Evolutionary conservation across 2,329 filamentous ascomycete species (phyloP).

Genomic region (Rhynchosporium agropyri): DNA sequence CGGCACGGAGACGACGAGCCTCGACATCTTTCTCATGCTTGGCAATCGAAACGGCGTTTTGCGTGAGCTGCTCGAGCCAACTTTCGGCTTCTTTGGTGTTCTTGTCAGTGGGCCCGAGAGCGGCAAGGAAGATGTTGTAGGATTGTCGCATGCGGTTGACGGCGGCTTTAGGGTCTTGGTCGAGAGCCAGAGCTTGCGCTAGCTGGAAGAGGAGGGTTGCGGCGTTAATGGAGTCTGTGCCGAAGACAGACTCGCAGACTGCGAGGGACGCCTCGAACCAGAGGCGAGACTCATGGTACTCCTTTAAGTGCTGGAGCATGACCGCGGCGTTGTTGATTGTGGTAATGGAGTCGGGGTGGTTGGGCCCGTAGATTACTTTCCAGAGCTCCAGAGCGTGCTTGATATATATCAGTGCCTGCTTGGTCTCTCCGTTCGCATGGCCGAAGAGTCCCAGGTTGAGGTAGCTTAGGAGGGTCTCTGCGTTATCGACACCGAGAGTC

Average conservation of each 20-base stretch:
- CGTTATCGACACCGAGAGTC: constrained; percentile 89
- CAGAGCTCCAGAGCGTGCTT: constrained; percentile 92
- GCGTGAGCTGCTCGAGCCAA: constrained; percentile 94
- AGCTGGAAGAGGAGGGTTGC: constrained; percentile 97
- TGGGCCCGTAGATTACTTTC: constrained; percentile 93
- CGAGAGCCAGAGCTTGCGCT: constrained; percentile 91
- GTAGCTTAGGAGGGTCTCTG: constrained; percentile 93
- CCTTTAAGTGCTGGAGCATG: constrained; percentile 95
- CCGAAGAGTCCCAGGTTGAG: constrained; percentile 94
- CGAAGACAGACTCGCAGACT: constrained; percentile 88
- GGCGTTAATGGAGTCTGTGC: constrained; percentile 86
- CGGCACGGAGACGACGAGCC: constrained; percentile 70
- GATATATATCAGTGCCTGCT: constrained; percentile 82
- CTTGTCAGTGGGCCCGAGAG: constrained; percentile 87
- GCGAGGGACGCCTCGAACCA: constrained; percentile 95
- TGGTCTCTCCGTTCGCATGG: constrained; percentile 89
- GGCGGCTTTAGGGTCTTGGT: constrained; percentile 89
- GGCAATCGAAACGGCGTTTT: constrained; percentile 91
- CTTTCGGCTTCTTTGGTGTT: constrained; percentile 98
- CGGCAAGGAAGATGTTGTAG: constrained; percentile 88
- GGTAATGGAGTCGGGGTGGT: constrained; percentile 96
- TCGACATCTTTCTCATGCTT: constrained; percentile 90
- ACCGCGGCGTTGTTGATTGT: constrained; percentile 98
- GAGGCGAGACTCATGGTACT: constrained; percentile 88
- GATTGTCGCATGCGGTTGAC: constrained; percentile 94